Conservation (phyloP, 306 rosid species). For the Pyrus communis region DNA sequence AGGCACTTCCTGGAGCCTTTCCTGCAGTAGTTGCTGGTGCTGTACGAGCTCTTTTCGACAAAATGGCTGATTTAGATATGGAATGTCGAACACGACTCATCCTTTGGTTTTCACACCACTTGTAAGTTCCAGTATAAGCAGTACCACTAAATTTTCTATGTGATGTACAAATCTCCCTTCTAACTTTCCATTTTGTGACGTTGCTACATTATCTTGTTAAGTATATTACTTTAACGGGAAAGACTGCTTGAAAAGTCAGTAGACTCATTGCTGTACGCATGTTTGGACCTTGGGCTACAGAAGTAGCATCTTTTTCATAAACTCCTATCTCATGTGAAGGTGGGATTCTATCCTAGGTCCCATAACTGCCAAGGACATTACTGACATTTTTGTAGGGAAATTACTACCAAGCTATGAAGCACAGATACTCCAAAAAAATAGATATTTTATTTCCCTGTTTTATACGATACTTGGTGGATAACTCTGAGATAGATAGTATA, state of each 20-base stretch:
- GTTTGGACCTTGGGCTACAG: neutral
- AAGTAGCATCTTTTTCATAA: neutral
- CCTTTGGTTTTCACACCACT: constrained; percentile 98
- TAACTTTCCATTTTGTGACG: neutral
- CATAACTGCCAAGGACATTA: neutral
- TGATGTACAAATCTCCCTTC: neutral
- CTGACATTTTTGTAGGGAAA: neutral
- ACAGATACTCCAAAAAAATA: neutral
- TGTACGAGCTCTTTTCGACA: constrained; percentile 91
- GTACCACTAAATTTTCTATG: neutral
- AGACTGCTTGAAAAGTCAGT: neutral
- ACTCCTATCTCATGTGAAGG: neutral
- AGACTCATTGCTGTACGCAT: neutral
- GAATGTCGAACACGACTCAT: constrained; percentile 93
- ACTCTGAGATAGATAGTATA: neutral
- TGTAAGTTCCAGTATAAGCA: constrained; percentile 50
- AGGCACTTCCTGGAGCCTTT: constrained; percentile 99
- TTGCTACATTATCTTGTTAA: neutral
- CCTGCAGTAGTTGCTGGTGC: constrained; percentile 98
- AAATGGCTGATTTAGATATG: constrained; percentile 90
- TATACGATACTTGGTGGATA: neutral
- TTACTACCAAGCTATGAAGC: neutral
- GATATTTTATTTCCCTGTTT: neutral
- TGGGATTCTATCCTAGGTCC: neutral
- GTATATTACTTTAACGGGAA: neutral